Evolutionary conservation across 1,139 yeast species (phyloP), one percentile per base, ranked within the genome.

Genomic region (Magnusiomyces suaveolens): DNA sequence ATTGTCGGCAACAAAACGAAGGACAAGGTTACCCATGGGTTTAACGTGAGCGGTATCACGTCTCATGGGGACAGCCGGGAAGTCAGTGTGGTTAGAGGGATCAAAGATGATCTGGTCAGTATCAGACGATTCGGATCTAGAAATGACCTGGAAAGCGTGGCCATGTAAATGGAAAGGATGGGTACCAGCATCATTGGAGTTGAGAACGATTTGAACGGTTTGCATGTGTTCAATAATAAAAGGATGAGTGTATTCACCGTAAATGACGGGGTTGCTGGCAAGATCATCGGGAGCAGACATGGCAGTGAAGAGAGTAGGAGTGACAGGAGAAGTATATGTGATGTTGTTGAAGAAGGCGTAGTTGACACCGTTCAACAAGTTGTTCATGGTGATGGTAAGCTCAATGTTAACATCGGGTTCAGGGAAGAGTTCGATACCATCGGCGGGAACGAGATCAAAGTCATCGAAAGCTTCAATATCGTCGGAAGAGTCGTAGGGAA

Each of bases 161-260:
- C 95, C 95, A 70, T 86, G 95, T 64, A 86, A 74, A 72, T 86
- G 94, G 83, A 86, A 86, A n/a, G 95, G 94, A 72, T 86, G 95
- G 62, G 76, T 81, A 63, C 94, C 94, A 4, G 85, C 78, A 67
- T 86, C 94, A 61, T 70, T 71, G 67, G 84, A 84, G 72, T 85
- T 85, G 50, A 86, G 64, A 16, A 83, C 81, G 60, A 86, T 76
- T 62, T 86, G 88, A 23, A 85, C 73, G 69, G 64, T 62, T 77
- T 73, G 65, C 82, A 81, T 83, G 62, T 83, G 79, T 61, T 83
- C 82, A 57, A 89, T 70, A 12, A 90, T 84, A 66, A 78, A 75
- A 0, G 95, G 63, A 66, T 88, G 80, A 54, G 95, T 85, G 72
- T 87, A 84, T 52, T 84, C 71, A 60, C 97, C 97, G 71, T 90